Base-by-base conservation (phyloP, 371 early-diverging fungal genomes). In the Actinomortierella wolfii region DNA sequence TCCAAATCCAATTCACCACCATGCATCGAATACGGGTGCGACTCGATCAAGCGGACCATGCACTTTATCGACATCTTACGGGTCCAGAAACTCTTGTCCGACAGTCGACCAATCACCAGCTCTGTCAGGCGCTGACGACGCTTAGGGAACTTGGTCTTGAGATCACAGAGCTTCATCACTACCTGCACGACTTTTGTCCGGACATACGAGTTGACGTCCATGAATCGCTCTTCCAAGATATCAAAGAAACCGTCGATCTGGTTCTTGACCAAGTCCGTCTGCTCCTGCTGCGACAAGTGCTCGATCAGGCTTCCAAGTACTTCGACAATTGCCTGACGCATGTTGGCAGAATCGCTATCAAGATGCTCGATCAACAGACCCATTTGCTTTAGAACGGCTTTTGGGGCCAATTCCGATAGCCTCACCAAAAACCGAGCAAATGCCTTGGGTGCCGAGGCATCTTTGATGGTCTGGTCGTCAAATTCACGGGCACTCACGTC, bases 11-110 rank as follows among this genome's bases (percentile, higher is more conserved):
- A 80, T 57, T 88, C 86, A 1, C 94, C 94, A 39, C 95, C 93
- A 67, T 97, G 93, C 76, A 93, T 84, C 17, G 83, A 82, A 74
- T 90, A 98, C 6, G 98, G 99, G 51, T 95, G 96, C 0, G 93
- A 90, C 18, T 90, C 81, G 15, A 97, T 82, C 57, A 95, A 78
- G 24, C 86, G 78, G 2, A 91, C 85, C 45, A 98, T 61, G 0
- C 88, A 84, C 58, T 92, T 90, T 51, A 97, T 89, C 0, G 97
- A 94, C 57, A 92, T 88, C 64, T 91, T 94, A 41, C 99, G 86
- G 6, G 97, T 95, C 57, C 79, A 83, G 63, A 89, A 89, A 48
- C 91, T 89, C 75, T 97, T 97, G 76, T 98, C 99, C 51, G 91
- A 86, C 21, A 97, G 79, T 41, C 96, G 86, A 15, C 91, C 88